A percentile compares a stretch with the other conserved stretches of the same genome.
phyloP scores from a whole-genome alignment of 2,329 filamentous ascomycete species.

The Alternaria angustiovoidea region DNA sequence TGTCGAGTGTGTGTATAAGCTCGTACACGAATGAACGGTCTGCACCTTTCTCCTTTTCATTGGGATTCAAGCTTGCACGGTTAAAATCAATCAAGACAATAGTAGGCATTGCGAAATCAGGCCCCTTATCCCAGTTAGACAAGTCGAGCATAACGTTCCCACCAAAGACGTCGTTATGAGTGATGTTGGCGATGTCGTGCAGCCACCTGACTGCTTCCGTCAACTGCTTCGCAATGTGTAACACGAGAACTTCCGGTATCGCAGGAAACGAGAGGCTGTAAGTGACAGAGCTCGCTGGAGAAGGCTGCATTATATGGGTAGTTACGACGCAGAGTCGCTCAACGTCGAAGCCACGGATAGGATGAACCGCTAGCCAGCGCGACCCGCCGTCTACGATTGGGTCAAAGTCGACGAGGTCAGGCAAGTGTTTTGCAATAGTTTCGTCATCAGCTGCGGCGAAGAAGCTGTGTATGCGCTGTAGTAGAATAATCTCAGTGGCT shows the following conservation, averaged over 20 bases:
- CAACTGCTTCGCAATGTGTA: slow-evolving; percentile 1
- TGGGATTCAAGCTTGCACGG: background rate
- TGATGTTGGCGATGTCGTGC: background rate
- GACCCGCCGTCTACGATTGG: background rate
- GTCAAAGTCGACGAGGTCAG: background rate
- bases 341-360: background rate
- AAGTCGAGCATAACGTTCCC: slow-evolving; percentile 5
- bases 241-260: background rate
- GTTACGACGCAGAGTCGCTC: background rate
- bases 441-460: background rate
- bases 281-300: too few relatives aligned
- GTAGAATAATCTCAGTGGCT: background rate
- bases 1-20: background rate
- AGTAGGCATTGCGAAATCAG: background rate
- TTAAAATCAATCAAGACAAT: slow-evolving; percentile 5
- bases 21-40: background rate
- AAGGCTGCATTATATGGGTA: background rate
- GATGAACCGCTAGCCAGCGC: background rate
- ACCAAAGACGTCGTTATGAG: slow-evolving; percentile 1
- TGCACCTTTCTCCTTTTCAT: background rate
- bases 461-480: background rate
- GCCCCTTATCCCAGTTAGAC: background rate
- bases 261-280: background rate
- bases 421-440: background rate
- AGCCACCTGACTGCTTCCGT: background rate